These are phyloP conservation scores for Elaeis guineensis DNA, from an alignment of 176 grass and related monocot genomes.

Conservation along the genomic window DNA sequence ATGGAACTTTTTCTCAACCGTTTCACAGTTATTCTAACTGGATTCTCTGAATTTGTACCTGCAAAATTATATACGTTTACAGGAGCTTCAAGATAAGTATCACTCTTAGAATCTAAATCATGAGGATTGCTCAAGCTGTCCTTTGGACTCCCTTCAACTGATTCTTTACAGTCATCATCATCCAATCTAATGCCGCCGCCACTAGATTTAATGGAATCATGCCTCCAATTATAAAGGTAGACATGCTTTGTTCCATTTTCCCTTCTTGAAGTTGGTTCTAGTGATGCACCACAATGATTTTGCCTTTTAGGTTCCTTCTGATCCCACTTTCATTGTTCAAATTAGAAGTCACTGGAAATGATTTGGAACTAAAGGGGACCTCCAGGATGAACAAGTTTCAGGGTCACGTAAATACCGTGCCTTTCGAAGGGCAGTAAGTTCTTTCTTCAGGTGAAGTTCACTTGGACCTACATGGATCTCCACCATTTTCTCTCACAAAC, in stretches of 20 bases:
- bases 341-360: constrained; percentile 39
- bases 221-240: constrained; percentile 81
- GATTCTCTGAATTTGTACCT: constrained; percentile 37
- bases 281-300: constrained; percentile 7
- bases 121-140: constrained; percentile 33
- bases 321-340: constrained; percentile 30
- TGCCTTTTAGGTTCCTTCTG: constrained; percentile 21
- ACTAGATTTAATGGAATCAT: constrained; percentile 50
- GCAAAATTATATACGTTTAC: constrained; percentile 31
- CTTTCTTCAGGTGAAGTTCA: constrained; percentile 93
- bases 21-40: constrained; percentile 41
- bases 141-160: constrained; percentile 33
- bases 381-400: constrained; percentile 84
- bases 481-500: constrained; percentile 23
- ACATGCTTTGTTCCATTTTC: constrained; percentile 49
- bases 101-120: constrained; percentile 31
- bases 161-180: constrained; percentile 37
- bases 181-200: constrained; percentile 53
- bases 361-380: constrained; percentile 65
- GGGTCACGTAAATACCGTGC: constrained; percentile 78
- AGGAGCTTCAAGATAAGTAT: constrained; percentile 45
- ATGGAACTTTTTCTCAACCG: constrained; percentile 41
- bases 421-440: constrained; percentile 69
- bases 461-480: constrained; percentile 55
- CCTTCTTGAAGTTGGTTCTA: constrained; percentile 25